phyloP scores from a whole-genome alignment of 2,329 filamentous ascomycete species.

The Rachicladosporium sp. region DNA sequence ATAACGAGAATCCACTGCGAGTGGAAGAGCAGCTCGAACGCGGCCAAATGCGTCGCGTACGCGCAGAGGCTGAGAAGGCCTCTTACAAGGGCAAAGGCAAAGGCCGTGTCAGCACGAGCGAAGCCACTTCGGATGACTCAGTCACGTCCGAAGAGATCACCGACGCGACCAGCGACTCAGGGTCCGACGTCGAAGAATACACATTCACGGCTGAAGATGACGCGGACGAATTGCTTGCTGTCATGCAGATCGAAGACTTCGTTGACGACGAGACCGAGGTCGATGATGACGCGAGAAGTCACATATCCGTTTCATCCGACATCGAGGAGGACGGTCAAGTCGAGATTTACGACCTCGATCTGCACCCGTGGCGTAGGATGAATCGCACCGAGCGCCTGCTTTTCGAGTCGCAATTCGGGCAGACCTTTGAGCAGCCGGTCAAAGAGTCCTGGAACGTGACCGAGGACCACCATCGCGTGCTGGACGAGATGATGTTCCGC shows the following conservation, averaged over 20 bases:
- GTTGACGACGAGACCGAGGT: constrained; percentile 2
- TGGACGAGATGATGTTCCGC: constrained; percentile 13
- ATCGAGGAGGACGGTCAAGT: background rate
- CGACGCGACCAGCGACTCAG: no score
- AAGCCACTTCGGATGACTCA: background rate
- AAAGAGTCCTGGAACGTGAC: constrained; percentile 15
- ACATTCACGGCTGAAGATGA: constrained; percentile 10
- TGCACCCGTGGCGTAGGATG: constrained; percentile 1
- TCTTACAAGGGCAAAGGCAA: background rate
- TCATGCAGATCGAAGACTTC: constrained; percentile 5
- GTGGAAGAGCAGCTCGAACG: background rate
- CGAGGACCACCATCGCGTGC: constrained; percentile 17
- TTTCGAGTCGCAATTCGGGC: constrained; percentile 11
- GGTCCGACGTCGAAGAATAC: constrained; percentile 9
- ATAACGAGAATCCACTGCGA: background rate
- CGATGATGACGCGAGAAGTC: constrained; percentile 10
- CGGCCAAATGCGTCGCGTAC: background rate
- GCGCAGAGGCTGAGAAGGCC: no score
- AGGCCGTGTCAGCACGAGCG: background rate
- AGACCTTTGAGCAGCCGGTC: constrained; percentile 9
- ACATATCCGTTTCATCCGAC: constrained; percentile 8
- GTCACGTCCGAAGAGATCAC: no score
- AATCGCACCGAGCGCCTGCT: background rate
- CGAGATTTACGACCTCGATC: background rate
- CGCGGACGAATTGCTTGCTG: constrained; percentile 1